Evolutionary conservation across 2,329 filamentous ascomycete genomes (phyloP), one percentile per base, ranked within the genome.

Genomic region (Stachybotrys elegans): DNA sequence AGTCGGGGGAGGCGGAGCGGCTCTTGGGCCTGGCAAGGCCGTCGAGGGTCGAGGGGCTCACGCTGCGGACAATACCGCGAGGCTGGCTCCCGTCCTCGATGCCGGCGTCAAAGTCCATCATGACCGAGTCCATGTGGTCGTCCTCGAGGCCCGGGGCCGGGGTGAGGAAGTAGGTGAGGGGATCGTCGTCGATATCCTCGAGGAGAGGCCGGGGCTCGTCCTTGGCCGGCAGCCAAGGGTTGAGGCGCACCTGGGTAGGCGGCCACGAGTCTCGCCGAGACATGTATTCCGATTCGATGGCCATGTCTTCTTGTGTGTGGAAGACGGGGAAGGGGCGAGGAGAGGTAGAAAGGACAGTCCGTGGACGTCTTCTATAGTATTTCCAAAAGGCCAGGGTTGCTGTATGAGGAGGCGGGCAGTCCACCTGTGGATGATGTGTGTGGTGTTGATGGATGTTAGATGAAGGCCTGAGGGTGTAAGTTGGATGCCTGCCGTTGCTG

Each of bases 121-220:
- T 68, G 49, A 64, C 65, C 36, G 66, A 58, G 32, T 68, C 69
- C 21, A 68, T 57, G 22, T 70, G 65, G 12, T 65, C 58, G 19
- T 69, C 65, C 17, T 72, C 67, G 11, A 67, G 54, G 11, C 63
- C 61, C 1, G 72, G 65, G 0, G 69, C 63, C 2, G 76, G 72
- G 2, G 75, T 78, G 34, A 80, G 67, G 51, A 80, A 81, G 57
- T 76, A 79, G 39, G 68, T 73, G 42, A 80, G 65, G 14, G 77
- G 76, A 49, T 79, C 71, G 37, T 76, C 68, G 48, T 76, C 71
- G 42, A 75, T 71, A 45, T 73, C 66, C 31, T 75, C 69, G 42
- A 74, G 66, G 17, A 70, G 66, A 19, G 69, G 68, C 19, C 63
- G 61, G 8, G 62, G 63, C 38, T 69, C 63, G 48, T 67, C 63